A percentile compares a stretch with the other conserved stretches of the same genome.
phyloP scores from a whole-genome alignment of 225 moss, liverwort and hornwort species.

The Antitrichia curtipendula region DNA sequence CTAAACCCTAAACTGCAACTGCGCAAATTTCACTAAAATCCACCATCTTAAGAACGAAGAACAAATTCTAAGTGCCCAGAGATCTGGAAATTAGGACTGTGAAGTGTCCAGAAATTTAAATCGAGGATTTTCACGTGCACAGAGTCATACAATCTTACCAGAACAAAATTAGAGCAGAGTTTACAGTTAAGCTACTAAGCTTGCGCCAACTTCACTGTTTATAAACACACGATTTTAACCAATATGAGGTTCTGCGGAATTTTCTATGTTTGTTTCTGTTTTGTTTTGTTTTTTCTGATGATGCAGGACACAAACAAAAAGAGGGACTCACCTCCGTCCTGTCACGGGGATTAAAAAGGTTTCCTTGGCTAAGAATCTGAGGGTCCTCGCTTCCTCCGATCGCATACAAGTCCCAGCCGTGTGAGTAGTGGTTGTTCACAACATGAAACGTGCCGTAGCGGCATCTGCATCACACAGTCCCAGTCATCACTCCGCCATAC shows the following conservation, averaged over 20 bases:
- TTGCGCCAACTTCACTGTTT: background rate
- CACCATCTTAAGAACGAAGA: background rate
- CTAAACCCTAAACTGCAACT: too few relatives aligned
- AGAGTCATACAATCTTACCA: too few relatives aligned
- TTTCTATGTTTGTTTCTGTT: too few relatives aligned
- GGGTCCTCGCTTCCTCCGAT: constrained; percentile 16
- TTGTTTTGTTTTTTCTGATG: background rate
- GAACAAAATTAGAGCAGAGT: background rate
- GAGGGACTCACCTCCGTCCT: background rate
- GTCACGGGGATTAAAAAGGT: background rate
- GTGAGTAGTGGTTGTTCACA: constrained; percentile 27
- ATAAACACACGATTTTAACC: background rate
- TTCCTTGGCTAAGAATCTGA: constrained; percentile 7
- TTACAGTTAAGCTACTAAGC: background rate
- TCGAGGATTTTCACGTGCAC: background rate
- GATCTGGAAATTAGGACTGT: background rate
- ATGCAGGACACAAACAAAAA: background rate
- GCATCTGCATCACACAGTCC: background rate
- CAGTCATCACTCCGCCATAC: background rate
- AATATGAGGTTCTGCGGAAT: background rate
- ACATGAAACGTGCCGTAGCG: constrained; percentile 28
- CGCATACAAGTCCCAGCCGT: constrained; percentile 17
- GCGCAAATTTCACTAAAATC: background rate
- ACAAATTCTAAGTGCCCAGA: background rate
- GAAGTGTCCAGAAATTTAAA: background rate